Evolutionary conservation across 768 basidiomycete species (phyloP), one percentile per base, ranked within the genome.

Genomic region (Leccinum barrowsii): DNA sequence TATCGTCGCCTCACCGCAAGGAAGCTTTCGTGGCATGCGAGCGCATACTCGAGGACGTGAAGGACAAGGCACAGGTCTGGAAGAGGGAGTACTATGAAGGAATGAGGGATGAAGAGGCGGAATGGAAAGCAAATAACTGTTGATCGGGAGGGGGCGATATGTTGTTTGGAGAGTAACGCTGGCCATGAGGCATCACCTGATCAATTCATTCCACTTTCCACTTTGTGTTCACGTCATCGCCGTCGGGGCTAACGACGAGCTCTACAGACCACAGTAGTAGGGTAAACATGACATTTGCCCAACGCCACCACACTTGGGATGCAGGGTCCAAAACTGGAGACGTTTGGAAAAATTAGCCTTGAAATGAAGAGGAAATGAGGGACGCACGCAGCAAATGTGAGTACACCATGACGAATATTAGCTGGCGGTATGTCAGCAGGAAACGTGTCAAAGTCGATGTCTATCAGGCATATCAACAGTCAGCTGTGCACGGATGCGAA

Each of bases 291-390:
- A 94, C 86, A 67, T 91, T 90, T 78, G 87, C 86, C 91, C 92
- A 93, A 60, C 92, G 82, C 89, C 92, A 93, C 92, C 92, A 94
- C 51, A 92, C 84, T 68, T 93, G 92, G n/a, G 90, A 90, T 19
- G 91, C 89, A 67, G 90, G 88, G 65, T 94, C 92, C 54, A 94
- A 77, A 48, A 94, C 92, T 92, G 54, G 30, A 55, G n/a, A 28
- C 34, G 44, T 42, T 52, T 21, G 7, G 11, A 50, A 8, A 12
- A 13, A 53, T 60, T 12, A 69, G 51, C 24, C 5, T 30, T 12
- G 26, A 11, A 13, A 55, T 17, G 22, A 42, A 56, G 28, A 54
- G 7, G 6, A 30, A 49, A 47, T 1, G 24, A 56, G 49, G 51
- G 5, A 80, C 90, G 67, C 65, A 94, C 92, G 77, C 17, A 94